Evolutionary conservation across 176 grass and related monocot species (phyloP), one percentile per base, ranked within the genome.

Genomic region (Thinopyrum elongatum): DNA sequence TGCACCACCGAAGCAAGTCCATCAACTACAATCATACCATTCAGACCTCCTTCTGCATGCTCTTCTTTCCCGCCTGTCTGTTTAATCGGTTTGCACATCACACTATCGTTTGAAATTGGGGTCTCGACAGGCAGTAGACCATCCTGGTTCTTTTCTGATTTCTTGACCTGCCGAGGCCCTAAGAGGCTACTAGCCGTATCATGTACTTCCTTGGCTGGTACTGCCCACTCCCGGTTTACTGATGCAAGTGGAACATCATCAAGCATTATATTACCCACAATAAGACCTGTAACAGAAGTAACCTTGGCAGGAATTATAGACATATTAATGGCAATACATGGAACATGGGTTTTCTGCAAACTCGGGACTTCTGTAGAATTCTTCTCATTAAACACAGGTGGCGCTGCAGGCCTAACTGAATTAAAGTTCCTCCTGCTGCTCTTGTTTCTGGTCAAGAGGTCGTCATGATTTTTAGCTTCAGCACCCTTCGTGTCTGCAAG

Each of bases 41-140:
- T 81, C 51, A 46, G 59, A 17, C 10, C 39, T 26, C 38, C 47
- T 80, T 88, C 87, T 82, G 91, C 89, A 66, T 72, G 46, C 41
- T 82, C 55, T 44, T 90, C 84, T 63, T 83, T 89, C 65, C 74
- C 90, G 64, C 60, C 83, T 83, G 84, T 14, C 59, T 87, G 87
- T 75, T 90, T 82, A 66, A 90, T 65, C 58, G 89, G 27, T 79
- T 87, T 79, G 86, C 53, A 85, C 81, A 92, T 80, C 23, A 83
- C 77, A 89, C 59, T 69, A 68, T 86, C 90, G 53, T 70, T 79
- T 28, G 76, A 22, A 78, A 89, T 73, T 71, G 83, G 55, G 71
- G 82, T 87, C 82, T 88, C 55, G 15, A 49, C 61, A 76, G 27
- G 16, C 41, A 80, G 77, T 47, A 25, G 33, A 80, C 42, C 55